These are phyloP conservation scores for Rhododendron henanense DNA, from an alignment of 148 eudicot genomes.

Conservation along the genomic window DNA sequence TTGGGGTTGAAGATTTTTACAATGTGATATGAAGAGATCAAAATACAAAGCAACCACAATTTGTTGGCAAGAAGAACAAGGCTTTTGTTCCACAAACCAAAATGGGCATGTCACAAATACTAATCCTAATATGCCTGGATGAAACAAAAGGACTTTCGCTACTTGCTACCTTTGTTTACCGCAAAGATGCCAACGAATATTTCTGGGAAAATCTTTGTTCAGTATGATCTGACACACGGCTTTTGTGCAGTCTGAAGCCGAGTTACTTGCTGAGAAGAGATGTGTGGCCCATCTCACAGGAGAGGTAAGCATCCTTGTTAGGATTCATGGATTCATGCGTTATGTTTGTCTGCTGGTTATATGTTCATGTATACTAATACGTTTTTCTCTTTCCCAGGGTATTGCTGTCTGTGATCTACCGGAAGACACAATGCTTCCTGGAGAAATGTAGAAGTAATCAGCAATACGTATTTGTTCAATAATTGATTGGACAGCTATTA, in stretches of 20 bases:
- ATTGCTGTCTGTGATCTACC: slow-evolving; percentile 82
- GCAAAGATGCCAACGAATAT: neutral
- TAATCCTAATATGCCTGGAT: neutral
- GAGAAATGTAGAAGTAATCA: slow-evolving; percentile 52
- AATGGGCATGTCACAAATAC: neutral
- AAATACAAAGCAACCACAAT: neutral
- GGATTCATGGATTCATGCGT: neutral
- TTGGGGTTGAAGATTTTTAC: neutral
- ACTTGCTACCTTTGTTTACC: neutral
- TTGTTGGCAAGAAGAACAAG: neutral
- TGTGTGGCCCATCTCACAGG: slow-evolving; percentile 95
- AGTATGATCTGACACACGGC: neutral
- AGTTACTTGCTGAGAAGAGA: slow-evolving; percentile 86
- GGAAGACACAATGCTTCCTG: slow-evolving; percentile 89
- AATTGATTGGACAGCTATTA: neutral
- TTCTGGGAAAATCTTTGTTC: neutral
- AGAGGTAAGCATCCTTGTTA: slow-evolving; percentile 44
- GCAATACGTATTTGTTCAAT: neutral
- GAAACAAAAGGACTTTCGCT: neutral
- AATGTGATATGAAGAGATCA: neutral
- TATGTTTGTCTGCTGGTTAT: neutral
- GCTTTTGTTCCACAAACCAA: neutral
- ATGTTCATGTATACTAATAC: neutral
- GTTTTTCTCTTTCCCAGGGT: slow-evolving; percentile 40
- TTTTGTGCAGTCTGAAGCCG: slow-evolving; percentile 75